Evolutionary conservation across 192 early-diverging fungal species (phyloP), one percentile per base, ranked within the genome.

Genomic region (Fimicolochytrium jonesii): DNA sequence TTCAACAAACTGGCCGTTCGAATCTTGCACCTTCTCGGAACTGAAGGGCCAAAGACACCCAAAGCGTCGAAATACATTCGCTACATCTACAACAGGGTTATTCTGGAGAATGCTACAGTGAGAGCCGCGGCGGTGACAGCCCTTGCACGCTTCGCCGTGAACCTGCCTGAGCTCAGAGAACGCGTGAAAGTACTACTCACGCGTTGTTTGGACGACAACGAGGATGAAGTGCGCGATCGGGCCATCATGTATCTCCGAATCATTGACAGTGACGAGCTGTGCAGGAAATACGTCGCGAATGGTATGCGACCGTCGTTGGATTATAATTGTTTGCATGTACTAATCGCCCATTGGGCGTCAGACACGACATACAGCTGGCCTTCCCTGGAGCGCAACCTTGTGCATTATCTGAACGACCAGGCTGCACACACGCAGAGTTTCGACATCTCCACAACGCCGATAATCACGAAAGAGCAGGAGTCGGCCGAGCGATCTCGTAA

Each of bases 51-150:
- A 18, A 87, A 85, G 61, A 94, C 92, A 13, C 62, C 82, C n/a
- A 88, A 87, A 20, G 94, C 97, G 18, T 88, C 90, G 11, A 91
- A 95, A 70, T 99, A 92, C 71, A 95, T 99, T 67, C 84, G 94
- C n/a, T 96, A 97, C 69, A 99, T 99, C 60, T 99, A 99, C 84
- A 99, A 99, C 79, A 86, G 96, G 9, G 92, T 99, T 34, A 96
- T 99, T 62, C 79, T 99, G 44, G 97, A 99, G 60, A 97, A 94
- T 66, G 88, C 94, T 2, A 92, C 91, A 67, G 92, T 99, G 28
- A 82, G 95, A 36, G 95, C 91, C 10, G 95, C 97, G 4, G 95
- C 97, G 3, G 94, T 97, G n/a, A 91, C 85, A 28, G 90, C 95
- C 1, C 77, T 99, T 70, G 90, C 91, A 53, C 91, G 92, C 64